phyloP scores from a whole-genome alignment of 1,284 basidiomycete genomes.

The Chiua sp. region DNA sequence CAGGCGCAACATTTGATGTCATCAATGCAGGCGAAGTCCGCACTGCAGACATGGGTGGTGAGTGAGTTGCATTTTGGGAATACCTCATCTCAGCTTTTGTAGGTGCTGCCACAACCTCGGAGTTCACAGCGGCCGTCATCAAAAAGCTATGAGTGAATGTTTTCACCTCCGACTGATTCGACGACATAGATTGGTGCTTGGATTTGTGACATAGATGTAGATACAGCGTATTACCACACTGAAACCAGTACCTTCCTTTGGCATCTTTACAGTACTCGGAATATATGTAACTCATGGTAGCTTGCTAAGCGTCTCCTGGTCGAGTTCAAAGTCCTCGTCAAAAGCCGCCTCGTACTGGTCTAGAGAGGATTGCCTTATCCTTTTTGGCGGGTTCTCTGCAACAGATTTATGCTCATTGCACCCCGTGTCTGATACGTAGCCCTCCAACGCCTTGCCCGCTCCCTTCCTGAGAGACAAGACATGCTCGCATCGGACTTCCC shows the following conservation, averaged over 20 bases:
- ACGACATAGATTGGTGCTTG: constrained; percentile 5
- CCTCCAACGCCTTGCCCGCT: not conserved
- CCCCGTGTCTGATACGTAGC: not conserved
- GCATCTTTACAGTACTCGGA: not conserved
- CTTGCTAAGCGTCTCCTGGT: constrained; percentile 46
- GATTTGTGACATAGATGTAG: constrained; percentile 33
- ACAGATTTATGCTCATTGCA: not conserved
- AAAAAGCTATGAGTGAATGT: constrained; percentile 56
- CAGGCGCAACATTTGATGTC: constrained; percentile 92
- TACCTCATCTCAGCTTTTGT: constrained; percentile 13
- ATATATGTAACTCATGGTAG: constrained; percentile 12
- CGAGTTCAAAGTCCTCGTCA: constrained; percentile 48
- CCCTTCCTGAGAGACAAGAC: constrained; percentile 59
- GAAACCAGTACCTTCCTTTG: constrained; percentile 26
- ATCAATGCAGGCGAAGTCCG: constrained; percentile 90
- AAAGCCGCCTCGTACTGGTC: constrained; percentile 57
- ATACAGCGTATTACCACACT: constrained; percentile 20
- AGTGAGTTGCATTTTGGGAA: constrained; percentile 37
- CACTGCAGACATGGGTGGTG: constrained; percentile 96
- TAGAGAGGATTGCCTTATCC: constrained; percentile 41
- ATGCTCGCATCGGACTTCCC: constrained; percentile 64
- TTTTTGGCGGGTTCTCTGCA: constrained; percentile 35
- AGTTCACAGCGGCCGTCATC: constrained; percentile 92
- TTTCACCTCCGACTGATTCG: not conserved
- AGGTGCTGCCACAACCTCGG: constrained; percentile 89